Conservation (phyloP, 441 rosid species). For the Erodium moschatum region DNA sequence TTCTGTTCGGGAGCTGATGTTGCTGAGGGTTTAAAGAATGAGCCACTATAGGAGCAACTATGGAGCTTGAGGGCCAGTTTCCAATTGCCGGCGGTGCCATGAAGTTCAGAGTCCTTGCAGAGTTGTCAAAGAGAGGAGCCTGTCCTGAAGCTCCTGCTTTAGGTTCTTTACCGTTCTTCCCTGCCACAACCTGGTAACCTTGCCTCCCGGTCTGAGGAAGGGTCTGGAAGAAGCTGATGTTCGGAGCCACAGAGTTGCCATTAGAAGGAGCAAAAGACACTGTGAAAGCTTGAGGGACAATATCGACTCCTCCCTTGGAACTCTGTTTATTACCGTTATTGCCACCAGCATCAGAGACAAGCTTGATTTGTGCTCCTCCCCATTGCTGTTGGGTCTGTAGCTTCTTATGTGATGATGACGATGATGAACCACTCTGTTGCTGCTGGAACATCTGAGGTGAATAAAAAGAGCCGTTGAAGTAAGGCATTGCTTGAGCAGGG, state of each 20-base stretch:
- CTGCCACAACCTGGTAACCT: conserved; percentile 28
- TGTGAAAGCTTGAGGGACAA: conserved; percentile 27
- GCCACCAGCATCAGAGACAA: background rate
- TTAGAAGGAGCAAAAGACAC: conserved; percentile 34
- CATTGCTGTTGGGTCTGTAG: background rate
- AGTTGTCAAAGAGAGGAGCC: conserved; percentile 23
- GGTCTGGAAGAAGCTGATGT: conserved; percentile 31
- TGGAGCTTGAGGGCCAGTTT: conserved; percentile 36
- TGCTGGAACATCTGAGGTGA: background rate
- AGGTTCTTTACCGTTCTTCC: background rate
- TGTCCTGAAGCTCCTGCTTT: conserved; percentile 25
- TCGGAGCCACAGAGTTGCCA: conserved; percentile 19
- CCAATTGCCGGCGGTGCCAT: conserved; percentile 17
- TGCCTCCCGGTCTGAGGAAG: conserved; percentile 21
- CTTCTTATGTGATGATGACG: too few species aligned
- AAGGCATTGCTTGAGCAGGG: conserved; percentile 23
- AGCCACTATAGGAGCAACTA: background rate
- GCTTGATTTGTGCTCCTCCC: background rate
- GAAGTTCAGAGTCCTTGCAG: conserved; percentile 25
- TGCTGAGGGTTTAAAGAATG: background rate
- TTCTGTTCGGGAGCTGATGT: conserved; percentile 15
- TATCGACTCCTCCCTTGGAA: conserved; percentile 28
- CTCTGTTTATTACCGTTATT: background rate
- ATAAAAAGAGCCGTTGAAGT: conserved; percentile 30
- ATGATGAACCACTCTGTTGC: too few species aligned